Conservation (phyloP, 768 basidiomycete genomes). For the Rubroboletus pulcherrimus region DNA sequence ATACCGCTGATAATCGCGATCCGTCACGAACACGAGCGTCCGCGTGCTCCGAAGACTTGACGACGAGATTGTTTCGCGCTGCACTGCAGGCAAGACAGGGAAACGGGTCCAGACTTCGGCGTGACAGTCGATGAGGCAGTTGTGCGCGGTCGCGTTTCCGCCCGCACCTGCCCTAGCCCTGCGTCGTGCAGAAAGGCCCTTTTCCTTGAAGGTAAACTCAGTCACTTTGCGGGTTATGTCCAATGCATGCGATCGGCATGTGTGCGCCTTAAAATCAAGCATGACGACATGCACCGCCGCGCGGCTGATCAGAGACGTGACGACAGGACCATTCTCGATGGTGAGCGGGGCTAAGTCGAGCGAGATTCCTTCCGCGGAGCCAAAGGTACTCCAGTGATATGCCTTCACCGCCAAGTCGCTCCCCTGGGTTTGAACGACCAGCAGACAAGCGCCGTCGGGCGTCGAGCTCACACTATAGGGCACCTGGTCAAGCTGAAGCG, state of each 20-base stretch:
- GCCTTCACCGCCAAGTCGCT: slow-evolving; percentile 29
- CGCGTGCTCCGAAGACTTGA: slow-evolving; percentile 32
- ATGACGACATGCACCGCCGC: slow-evolving; percentile 41
- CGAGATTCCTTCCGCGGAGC: slow-evolving; percentile 43
- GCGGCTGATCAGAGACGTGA: slow-evolving; percentile 47
- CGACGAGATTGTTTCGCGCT: slow-evolving; percentile 40
- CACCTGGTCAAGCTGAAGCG: slow-evolving; percentile 34
- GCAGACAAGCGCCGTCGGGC: slow-evolving; percentile 53
- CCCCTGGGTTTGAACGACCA: slow-evolving; percentile 30
- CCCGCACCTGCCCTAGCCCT: neutral
- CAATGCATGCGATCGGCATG: slow-evolving; percentile 42
- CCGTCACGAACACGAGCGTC: slow-evolving; percentile 43
- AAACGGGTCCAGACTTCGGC: slow-evolving; percentile 59
- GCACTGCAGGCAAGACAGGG: slow-evolving; percentile 52
- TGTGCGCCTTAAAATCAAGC: slow-evolving; percentile 32
- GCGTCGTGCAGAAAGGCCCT: slow-evolving; percentile 22
- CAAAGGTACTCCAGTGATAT: slow-evolving; percentile 58
- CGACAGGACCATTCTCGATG: slow-evolving; percentile 17
- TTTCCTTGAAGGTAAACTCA: slow-evolving; percentile 53
- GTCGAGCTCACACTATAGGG: slow-evolving; percentile 39
- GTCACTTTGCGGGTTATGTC: slow-evolving; percentile 54
- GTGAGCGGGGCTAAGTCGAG: slow-evolving; percentile 32
- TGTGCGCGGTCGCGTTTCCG: slow-evolving; percentile 34
- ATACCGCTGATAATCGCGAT: slow-evolving; percentile 34
- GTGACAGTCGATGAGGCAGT: slow-evolving; percentile 52